Evolutionary conservation across 805 yeast species (phyloP).

Genomic region (Allodekkera sacchari): DNA sequence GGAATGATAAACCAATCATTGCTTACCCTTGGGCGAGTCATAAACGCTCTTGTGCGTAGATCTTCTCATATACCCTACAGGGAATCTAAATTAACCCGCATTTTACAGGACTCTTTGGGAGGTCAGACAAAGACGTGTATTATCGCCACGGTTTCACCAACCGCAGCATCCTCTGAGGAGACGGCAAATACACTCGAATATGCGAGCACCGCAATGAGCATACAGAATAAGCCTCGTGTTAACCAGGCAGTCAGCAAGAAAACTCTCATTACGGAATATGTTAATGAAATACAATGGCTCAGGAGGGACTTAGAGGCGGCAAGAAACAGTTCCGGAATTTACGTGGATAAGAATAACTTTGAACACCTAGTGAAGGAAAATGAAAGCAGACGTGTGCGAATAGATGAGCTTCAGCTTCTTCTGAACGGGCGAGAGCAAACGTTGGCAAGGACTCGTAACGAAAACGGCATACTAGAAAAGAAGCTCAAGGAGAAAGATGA

Average conservation of each 20-base stretch:
- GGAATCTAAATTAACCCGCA: slow-evolving; percentile 69
- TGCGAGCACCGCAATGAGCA: slow-evolving; percentile 49
- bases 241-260: slow-evolving; percentile 37
- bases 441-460: slow-evolving; percentile 31
- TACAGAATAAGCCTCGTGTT: slow-evolving; percentile 42
- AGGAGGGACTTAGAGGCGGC: slow-evolving; percentile 53
- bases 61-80: slow-evolving; percentile 66
- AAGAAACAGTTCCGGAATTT: slow-evolving; percentile 56
- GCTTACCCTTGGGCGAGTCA: slow-evolving; percentile 81
- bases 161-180: slow-evolving; percentile 38
- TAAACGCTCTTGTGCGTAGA: slow-evolving; percentile 59
- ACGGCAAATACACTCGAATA: slow-evolving; percentile 47
- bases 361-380: slow-evolving; percentile 42
- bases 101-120: slow-evolving; percentile 71
- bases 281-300: slow-evolving; percentile 36
- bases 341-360: slow-evolving; percentile 52
- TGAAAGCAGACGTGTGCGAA: too few species aligned
- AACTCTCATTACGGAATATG: slow-evolving; percentile 35
- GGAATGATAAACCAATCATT: slow-evolving; percentile 88
- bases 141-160: slow-evolving; percentile 81
- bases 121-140: slow-evolving; percentile 84
- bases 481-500: neutral
- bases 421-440: slow-evolving; percentile 32
- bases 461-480: slow-evolving; percentile 7
- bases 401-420: too few species aligned